phyloP scores from a whole-genome alignment of 331 rosid species.

The Rosa hybrid region DNA sequence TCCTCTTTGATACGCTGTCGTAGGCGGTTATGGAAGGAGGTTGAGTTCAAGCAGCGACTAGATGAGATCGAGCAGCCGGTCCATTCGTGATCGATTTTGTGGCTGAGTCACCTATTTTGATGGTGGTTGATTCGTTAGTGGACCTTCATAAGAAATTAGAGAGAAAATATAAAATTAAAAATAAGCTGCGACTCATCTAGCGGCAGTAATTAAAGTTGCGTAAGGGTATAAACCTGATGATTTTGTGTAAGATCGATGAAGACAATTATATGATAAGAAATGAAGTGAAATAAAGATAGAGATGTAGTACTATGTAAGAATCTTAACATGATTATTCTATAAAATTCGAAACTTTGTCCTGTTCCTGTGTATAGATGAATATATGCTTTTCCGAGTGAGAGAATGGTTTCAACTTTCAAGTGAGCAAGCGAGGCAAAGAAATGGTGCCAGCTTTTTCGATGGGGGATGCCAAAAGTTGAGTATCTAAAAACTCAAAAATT shows the following conservation, averaged over 20 bases:
- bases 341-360: slow-evolving; percentile 34
- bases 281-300: background rate
- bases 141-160: no score
- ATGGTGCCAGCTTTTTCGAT: slow-evolving; percentile 43
- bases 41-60: no score
- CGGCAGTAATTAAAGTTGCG: background rate
- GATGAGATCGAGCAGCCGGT: no score
- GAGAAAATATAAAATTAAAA: no score
- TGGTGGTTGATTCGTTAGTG: no score
- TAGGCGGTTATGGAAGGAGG: no score
- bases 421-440: slow-evolving; percentile 9
- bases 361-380: slow-evolving; percentile 32
- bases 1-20: no score
- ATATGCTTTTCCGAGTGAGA: slow-evolving; percentile 35
- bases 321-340: slow-evolving; percentile 18
- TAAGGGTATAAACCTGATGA: background rate
- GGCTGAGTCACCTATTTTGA: no score
- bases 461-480: slow-evolving; percentile 48
- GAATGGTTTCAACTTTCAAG: slow-evolving; percentile 30
- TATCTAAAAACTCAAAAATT: slow-evolving; percentile 39
- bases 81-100: no score
- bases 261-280: background rate
- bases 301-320: background rate
- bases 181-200: background rate
- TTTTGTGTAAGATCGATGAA: background rate